Base-by-base conservation (phyloP, 1,139 yeast genomes). In the Taphrina wiesneri region DNA sequence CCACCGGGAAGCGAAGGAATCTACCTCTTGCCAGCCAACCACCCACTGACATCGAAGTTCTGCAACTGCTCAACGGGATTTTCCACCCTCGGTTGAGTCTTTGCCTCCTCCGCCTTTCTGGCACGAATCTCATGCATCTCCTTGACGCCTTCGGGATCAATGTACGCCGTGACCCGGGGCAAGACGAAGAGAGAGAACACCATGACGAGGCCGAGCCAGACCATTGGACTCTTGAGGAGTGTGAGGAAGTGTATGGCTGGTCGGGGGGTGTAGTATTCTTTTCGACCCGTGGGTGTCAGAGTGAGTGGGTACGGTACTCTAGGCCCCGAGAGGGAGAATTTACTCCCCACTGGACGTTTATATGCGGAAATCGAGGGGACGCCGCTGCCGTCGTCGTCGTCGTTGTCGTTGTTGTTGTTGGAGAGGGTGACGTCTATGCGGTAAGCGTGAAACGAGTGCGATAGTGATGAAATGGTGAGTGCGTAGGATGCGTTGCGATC, bases 11-110 rank as follows among this genome's bases (percentile, higher is more conserved):
- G 46, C 13, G 23, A 46, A 46, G 30, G 36, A 13, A 39, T n/a
- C 39, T 47, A 60, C 45, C 26, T 60, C 23, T 51, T 49, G 13
- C 64, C 64, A 60, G 64, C 64, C n/a, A 60, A 51, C 64, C 64
- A 60, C 7, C 64, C 64, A 51, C 57, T 49, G 21, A 60, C 19
- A n/a, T 60, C 64, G 47, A 60, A 49, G 32, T 60, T 60, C 51
- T 60, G 64, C 43, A 60, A 17, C 32, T 30, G 41, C 52, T 60
- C 57, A 11, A 60, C 64, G 5, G 56, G 51, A 19, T 60, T 51
- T 5, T 9, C 47, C 28, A 30, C 57, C 43, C 17, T 39, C 32
- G 56, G 64, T 32, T 25, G 30, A 2, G 23, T 26, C 17, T 17
- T 46, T n/a, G 19, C 34, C n/a, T 32, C 56, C 32, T 36, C 57